These are phyloP conservation scores for Cyclocybe cylindracea DNA, from an alignment of 768 basidiomycete species.

Conservation along the genomic window DNA sequence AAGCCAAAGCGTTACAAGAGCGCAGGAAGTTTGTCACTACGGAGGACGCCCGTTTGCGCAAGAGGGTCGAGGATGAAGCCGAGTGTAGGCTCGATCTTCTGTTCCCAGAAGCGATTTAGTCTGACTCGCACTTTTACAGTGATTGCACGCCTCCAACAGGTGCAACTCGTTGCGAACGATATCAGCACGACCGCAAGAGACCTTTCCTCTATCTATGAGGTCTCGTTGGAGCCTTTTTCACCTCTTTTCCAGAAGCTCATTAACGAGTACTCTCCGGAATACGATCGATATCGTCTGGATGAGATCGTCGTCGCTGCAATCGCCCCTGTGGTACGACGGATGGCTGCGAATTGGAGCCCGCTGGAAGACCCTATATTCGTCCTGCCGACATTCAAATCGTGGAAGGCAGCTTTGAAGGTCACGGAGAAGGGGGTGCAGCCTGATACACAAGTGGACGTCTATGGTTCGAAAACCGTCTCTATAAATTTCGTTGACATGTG, in stretches of 20 bases:
- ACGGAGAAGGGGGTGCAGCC: slow-evolving; percentile 44
- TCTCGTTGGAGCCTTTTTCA: slow-evolving; percentile 72
- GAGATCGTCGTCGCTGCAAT: slow-evolving; percentile 94
- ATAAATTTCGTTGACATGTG: slow-evolving; percentile 36
- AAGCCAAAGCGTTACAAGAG: slow-evolving; percentile 83
- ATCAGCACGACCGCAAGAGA: slow-evolving; percentile 69
- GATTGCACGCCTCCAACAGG: slow-evolving; percentile 73
- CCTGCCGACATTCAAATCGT: slow-evolving; percentile 64
- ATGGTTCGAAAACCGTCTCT: slow-evolving; percentile 45
- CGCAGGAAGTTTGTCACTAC: slow-evolving; percentile 68
- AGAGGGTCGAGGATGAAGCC: slow-evolving; percentile 75
- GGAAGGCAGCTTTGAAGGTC: slow-evolving; percentile 70
- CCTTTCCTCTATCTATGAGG: slow-evolving; percentile 64
- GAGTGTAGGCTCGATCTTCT: slow-evolving; percentile 50
- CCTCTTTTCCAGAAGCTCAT: slow-evolving; percentile 74
- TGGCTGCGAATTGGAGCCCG: slow-evolving; percentile 81
- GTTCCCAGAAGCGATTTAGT: background rate
- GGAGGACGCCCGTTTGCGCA: slow-evolving; percentile 72
- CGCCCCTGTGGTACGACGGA: slow-evolving; percentile 74
- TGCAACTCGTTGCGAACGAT: slow-evolving; percentile 74
- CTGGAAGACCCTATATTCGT: slow-evolving; percentile 72
- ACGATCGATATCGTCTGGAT: slow-evolving; percentile 77
- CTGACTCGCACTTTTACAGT: slow-evolving; percentile 42
- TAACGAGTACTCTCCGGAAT: slow-evolving; percentile 69
- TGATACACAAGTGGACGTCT: slow-evolving; percentile 53